Base-by-base conservation (phyloP, 352 stramenopile genomes). In the Phytophthora macrochlamydospora region DNA sequence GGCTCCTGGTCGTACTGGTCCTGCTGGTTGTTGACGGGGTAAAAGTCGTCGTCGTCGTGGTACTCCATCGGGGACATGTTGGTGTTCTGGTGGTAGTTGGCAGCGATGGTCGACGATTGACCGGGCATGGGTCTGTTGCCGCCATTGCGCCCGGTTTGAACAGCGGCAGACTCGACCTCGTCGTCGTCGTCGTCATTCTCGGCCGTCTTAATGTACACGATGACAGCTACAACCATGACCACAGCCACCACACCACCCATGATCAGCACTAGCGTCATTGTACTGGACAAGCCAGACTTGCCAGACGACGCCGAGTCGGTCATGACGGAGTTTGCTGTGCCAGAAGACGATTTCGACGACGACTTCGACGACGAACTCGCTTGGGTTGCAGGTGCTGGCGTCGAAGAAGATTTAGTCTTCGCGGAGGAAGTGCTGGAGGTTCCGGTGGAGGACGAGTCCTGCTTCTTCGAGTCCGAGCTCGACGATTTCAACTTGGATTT, bases 191-290 rank as follows among this genome's bases (percentile, higher is more conserved):
- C 67, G 7, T 78, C 61, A 8, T 69, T 60, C 1, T 69, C 72
- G 14, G 56, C 54, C 0, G 73, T 76, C 45, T 78, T 81, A 18
- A 79, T 67, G 58, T 87, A 90, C 28, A 92, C 71, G 58, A 92
- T 83, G 12, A 89, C 42, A 4, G 77, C 73, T 1, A 66, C 65
- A 29, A 65, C 59, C 18, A 92, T 56, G 14, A 89, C 81, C 1
- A 76, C 60, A 0, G 66, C 73, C 11, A 89, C 75, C 1, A 79
- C 73, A 8, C 66, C 68, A 1, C 70, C 83, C 48, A 87, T 79
- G 38, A 88, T 76, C 14, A 87, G 49, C 2, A 67, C 77, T 8
- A 91, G 66, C 58, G 70, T 71, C 8, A 79, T 30, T 1, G 79
- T 75, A 35, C 57, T 81, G 29, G 67, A 77, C 18, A 62, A 66